Evolutionary conservation across 2,329 filamentous ascomycete genomes (phyloP).

Genomic region (Nemania bipapillata): DNA sequence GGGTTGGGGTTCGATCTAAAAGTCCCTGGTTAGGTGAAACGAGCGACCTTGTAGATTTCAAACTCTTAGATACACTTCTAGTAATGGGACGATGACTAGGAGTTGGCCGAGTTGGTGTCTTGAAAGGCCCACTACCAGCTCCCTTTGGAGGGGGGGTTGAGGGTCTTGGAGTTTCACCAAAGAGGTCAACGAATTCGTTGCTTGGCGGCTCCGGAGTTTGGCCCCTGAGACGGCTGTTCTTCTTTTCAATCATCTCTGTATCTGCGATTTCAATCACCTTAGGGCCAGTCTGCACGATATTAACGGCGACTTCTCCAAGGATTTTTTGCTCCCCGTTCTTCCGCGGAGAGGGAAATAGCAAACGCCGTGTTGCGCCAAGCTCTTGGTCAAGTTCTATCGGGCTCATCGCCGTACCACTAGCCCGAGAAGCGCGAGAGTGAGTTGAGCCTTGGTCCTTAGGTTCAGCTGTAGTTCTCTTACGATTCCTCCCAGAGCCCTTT

Average conservation of each 20-base stretch:
- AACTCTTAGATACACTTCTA: slow-evolving; percentile 68
- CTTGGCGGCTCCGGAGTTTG: slow-evolving; percentile 50
- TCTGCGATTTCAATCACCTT: slow-evolving; percentile 55
- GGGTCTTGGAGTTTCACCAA: slow-evolving; percentile 67
- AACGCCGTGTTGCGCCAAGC: slow-evolving; percentile 70
- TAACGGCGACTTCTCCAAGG: slow-evolving; percentile 67
- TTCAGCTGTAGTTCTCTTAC: slow-evolving; percentile 34
- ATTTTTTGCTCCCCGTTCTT: slow-evolving; percentile 72
- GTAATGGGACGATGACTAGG: slow-evolving; percentile 71
- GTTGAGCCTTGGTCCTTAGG: slow-evolving; percentile 56
- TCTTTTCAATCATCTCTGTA: slow-evolving; percentile 54
- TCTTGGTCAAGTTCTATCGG: slow-evolving; percentile 66
- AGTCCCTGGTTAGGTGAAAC: slow-evolving; percentile 59
- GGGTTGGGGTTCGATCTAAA: slow-evolving; percentile 62
- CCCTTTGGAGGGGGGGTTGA: slow-evolving; percentile 66
- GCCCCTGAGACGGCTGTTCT: slow-evolving; percentile 55
- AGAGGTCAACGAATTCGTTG: slow-evolving; percentile 67
- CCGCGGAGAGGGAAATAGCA: slow-evolving; percentile 81
- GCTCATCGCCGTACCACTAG: slow-evolving; percentile 66
- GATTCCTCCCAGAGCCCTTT: slow-evolving; percentile 39
- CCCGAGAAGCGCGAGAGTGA: slow-evolving; percentile 65
- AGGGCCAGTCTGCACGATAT: slow-evolving; percentile 60
- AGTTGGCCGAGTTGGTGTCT: slow-evolving; percentile 71
- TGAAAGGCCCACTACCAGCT: slow-evolving; percentile 61
- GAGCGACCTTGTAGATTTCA: slow-evolving; percentile 59